Conservation (phyloP, 306 rosid genomes). For the Corylus avellana region DNA sequence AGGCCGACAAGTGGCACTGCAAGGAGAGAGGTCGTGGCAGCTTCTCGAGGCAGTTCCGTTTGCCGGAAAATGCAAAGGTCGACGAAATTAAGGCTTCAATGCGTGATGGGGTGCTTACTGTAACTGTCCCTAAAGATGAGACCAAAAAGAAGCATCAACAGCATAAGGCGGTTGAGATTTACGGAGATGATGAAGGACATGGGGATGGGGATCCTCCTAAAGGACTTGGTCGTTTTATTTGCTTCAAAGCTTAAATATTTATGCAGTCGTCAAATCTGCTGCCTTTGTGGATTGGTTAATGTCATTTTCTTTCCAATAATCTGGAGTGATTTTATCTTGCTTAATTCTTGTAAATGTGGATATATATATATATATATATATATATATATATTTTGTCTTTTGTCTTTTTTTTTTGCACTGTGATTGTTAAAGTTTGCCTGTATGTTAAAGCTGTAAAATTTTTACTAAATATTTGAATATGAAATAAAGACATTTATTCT, state of each 20-base stretch:
- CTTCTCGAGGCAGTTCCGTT: slow-evolving; percentile 43
- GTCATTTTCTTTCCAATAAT: neutral
- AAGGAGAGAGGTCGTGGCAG: slow-evolving; percentile 47
- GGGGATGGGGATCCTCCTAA: slow-evolving; percentile 27
- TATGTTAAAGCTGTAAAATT: neutral
- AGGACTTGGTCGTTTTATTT: slow-evolving; percentile 58
- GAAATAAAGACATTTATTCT: neutral
- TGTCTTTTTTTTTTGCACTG: neutral
- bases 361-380: too few relatives aligned
- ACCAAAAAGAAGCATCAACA: slow-evolving; percentile 35
- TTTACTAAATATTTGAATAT: neutral
- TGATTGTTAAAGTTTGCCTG: neutral
- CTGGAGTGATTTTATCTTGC: slow-evolving; percentile 9
- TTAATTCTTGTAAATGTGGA: neutral
- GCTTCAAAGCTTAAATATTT: slow-evolving; percentile 47
- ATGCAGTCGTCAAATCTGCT: neutral
- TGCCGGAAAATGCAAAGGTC: slow-evolving; percentile 58
- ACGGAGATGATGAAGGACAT: slow-evolving; percentile 27
- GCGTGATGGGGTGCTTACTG: slow-evolving; percentile 49
- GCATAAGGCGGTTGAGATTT: slow-evolving; percentile 33
- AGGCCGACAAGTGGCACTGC: slow-evolving; percentile 55
- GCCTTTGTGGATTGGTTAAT: neutral
- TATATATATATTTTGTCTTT: too few relatives aligned
- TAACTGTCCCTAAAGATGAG: slow-evolving; percentile 52
- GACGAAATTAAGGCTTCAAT: slow-evolving; percentile 56